A percentile compares a stretch with the other conserved stretches of the same genome.
These are phyloP conservation scores for Pythium apleroticum DNA, from an alignment of 352 stramenopile species.

Conservation along the genomic window DNA sequence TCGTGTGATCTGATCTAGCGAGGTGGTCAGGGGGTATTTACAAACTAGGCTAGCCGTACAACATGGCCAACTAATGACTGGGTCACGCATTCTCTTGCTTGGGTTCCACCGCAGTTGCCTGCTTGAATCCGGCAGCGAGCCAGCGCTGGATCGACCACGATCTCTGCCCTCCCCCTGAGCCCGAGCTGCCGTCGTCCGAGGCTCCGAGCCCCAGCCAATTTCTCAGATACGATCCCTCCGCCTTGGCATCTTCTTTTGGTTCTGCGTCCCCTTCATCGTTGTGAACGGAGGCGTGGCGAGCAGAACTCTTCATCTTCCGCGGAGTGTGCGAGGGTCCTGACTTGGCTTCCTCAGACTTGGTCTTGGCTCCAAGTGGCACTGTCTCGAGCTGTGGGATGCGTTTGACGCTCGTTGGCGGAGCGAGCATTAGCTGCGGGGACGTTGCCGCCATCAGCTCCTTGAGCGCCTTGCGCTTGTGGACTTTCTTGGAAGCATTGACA, in stretches of 20 bases:
- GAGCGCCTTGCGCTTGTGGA: slow-evolving; percentile 18
- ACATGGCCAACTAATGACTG: background rate
- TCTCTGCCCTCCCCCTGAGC: background rate
- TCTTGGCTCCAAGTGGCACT: background rate
- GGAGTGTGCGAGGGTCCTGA: background rate
- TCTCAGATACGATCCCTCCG: background rate
- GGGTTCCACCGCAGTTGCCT: background rate
- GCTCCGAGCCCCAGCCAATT: slow-evolving; percentile 27
- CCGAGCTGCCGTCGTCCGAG: slow-evolving; percentile 12
- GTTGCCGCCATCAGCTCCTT: slow-evolving; percentile 14
- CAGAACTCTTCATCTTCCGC: background rate
- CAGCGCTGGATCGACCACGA: slow-evolving; percentile 27
- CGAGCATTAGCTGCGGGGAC: slow-evolving; percentile 8
- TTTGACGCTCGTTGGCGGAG: background rate
- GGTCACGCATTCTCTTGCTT: background rate
- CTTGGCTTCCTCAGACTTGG: background rate
- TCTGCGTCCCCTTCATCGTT: background rate
- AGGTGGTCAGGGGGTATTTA: no score
- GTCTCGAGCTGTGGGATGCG: background rate
- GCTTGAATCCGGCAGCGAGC: slow-evolving; percentile 27
- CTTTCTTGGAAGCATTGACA: slow-evolving; percentile 5
- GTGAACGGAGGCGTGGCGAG: no score
- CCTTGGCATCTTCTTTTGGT: background rate
- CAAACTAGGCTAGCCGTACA: background rate
- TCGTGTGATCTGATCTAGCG: no score